A percentile compares a stretch with the other conserved stretches of the same genome.
Evolutionary conservation across 495 filamentous ascomycete species (phyloP).

Genomic region (Gamarada debralockiae): DNA sequence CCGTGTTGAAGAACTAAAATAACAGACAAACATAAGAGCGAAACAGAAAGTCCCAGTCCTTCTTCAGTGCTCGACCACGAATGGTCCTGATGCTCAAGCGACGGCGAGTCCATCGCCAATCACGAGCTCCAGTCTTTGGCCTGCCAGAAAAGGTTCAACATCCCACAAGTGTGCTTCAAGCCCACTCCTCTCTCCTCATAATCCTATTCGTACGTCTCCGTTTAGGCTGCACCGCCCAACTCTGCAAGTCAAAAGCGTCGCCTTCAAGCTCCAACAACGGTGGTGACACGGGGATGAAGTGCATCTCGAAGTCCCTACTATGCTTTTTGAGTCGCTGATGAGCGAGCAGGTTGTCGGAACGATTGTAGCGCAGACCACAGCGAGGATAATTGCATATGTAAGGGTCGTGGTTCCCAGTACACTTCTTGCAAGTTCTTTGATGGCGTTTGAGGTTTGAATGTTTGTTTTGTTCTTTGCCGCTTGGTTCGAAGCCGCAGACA

Average conservation of each 20-base stretch:
- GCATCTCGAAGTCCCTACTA: not conserved
- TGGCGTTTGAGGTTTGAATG: conserved; percentile 3
- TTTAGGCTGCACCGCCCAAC: not conserved
- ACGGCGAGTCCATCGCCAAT: conserved; percentile 1
- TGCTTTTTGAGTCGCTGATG: not conserved
- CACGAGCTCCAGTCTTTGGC: conserved; percentile 1
- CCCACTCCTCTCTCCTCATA: no score
- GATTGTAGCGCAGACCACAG: not conserved
- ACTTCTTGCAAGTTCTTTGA: not conserved
- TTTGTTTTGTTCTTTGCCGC: no score
- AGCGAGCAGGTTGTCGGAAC: not conserved
- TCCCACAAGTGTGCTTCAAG: not conserved
- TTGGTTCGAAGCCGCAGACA: no score
- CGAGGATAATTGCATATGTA: not conserved
- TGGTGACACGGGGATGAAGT: not conserved
- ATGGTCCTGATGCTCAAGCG: not conserved
- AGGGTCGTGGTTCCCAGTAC: not conserved
- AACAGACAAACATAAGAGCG: conserved; percentile 11
- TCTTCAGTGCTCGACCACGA: conserved; percentile 2
- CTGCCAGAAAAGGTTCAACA: not conserved
- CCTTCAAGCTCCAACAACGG: not conserved
- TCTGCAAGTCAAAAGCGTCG: not conserved
- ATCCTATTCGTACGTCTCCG: not conserved
- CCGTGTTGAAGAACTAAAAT: no score
- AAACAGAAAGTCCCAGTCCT: conserved; percentile 8